Percentiles rank a stretch among this genome's conserved stretches.
phyloP scores from a whole-genome alignment of 2,329 filamentous ascomycete species.

The Ophiocordyceps camponoti-leonardi region DNA sequence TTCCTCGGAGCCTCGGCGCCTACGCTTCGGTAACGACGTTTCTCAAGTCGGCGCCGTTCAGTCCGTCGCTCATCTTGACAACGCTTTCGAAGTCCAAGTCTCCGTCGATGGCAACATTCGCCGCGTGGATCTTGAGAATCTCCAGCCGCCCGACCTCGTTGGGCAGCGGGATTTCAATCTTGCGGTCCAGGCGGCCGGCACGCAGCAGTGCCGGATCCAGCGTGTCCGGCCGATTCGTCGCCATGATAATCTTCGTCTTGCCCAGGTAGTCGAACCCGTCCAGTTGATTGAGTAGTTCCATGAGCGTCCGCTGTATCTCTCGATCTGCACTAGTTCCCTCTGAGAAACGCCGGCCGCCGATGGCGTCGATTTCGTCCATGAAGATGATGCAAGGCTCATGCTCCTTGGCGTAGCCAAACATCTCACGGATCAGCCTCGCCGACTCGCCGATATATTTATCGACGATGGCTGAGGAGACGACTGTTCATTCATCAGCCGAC shows the following conservation, averaged over 20 bases:
- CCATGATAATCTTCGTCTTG: constrained; percentile 99
- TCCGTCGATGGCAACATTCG: constrained; percentile 72
- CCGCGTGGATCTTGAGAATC: constrained; percentile 94
- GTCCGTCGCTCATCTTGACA: constrained; percentile 97
- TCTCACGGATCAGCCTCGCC: constrained; percentile 88
- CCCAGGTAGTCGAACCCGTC: constrained; percentile 98
- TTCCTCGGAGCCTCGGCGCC: constrained; percentile 22
- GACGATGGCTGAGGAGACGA: constrained; percentile 95
- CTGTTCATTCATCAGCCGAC: constrained; percentile 26
- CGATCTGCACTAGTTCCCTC: constrained; percentile 95
- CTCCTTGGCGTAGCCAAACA: constrained; percentile 99
- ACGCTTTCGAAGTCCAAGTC: constrained; percentile 98
- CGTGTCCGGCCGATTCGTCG: constrained; percentile 91
- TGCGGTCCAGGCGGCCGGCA: constrained; percentile 85
- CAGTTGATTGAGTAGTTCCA: constrained; percentile 96
- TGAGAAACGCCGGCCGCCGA: constrained; percentile 88
- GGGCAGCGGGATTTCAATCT: constrained; percentile 93
- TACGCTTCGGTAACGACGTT: constrained; percentile 98
- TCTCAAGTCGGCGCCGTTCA: constrained; percentile 92
- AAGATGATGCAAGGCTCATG: constrained; percentile 99
- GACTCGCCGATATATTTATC: constrained; percentile 99
- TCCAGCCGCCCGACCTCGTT: constrained; percentile 94
- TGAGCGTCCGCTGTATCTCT: constrained; percentile 94
- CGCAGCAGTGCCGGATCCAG: constrained; percentile 84
- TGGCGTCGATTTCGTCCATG: constrained; percentile 99